These are phyloP conservation scores for Alopecurus myosuroides DNA, from an alignment of 176 grass and related monocot species.

Conservation along the genomic window DNA sequence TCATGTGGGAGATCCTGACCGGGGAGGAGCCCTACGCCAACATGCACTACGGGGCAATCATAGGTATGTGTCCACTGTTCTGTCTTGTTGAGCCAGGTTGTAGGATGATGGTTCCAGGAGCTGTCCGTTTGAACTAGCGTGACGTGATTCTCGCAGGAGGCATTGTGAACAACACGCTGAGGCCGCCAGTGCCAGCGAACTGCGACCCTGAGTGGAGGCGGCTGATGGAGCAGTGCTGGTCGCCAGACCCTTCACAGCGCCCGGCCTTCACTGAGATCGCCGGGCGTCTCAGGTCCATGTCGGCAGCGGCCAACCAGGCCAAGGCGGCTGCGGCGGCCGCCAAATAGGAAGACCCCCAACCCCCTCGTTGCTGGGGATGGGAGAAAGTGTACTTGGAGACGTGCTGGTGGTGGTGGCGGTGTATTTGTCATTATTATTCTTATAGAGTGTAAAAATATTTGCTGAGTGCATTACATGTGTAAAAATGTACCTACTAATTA, in stretches of 20 bases:
- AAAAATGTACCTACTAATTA: background rate
- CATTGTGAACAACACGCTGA: conserved; percentile 70
- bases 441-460: background rate
- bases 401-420: background rate
- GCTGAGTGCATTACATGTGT: background rate
- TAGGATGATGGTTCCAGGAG: background rate
- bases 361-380: background rate
- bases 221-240: conserved; percentile 76
- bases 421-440: background rate
- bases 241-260: conserved; percentile 63
- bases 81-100: background rate
- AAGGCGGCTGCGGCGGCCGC: background rate
- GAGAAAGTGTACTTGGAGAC: background rate
- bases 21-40: conserved; percentile 66
- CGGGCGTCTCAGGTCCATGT: conserved; percentile 63
- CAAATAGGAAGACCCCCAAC: background rate
- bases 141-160: conserved; percentile 29
- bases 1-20: conserved; percentile 85
- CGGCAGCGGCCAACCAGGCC: conserved; percentile 46
- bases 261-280: conserved; percentile 85
- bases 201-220: conserved; percentile 55
- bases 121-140: background rate
- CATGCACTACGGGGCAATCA: conserved; percentile 42
- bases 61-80: conserved; percentile 41
- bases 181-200: conserved; percentile 47